Evolutionary conservation across 31 red algal genomes (phyloP).

Genomic region (Odonthalia washingtoniensis): DNA sequence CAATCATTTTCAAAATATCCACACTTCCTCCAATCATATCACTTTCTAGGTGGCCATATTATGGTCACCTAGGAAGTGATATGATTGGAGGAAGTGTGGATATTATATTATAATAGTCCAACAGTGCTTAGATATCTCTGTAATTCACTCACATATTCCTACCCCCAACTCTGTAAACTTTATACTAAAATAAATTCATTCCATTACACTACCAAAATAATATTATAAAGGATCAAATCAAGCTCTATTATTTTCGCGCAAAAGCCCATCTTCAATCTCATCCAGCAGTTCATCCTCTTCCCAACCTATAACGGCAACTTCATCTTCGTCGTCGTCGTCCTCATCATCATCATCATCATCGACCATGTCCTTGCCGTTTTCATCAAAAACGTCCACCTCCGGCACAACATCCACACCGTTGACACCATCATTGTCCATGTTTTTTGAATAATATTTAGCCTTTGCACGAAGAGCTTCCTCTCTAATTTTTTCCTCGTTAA

Average conservation of each 20-base stretch:
- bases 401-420: background rate
- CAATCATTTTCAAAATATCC: too few species aligned
- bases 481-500: slow-evolving; percentile 8
- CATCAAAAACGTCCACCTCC: background rate
- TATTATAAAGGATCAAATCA: too few species aligned
- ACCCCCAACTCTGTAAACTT: too few species aligned
- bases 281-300: slow-evolving; percentile 46
- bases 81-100: too few species aligned
- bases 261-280: slow-evolving; percentile 52
- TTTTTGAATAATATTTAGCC: slow-evolving; percentile 7
- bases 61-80: too few species aligned
- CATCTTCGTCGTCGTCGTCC: slow-evolving; percentile 49
- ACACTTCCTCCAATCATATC: too few species aligned
- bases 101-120: too few species aligned
- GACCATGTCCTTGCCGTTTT: background rate
- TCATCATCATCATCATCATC: slow-evolving; percentile 27
- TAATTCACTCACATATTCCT: too few species aligned
- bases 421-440: background rate
- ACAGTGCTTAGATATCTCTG: too few species aligned
- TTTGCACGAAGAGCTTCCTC: background rate
- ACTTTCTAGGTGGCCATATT: too few species aligned
- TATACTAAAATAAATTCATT: too few species aligned
- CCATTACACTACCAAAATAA: too few species aligned
- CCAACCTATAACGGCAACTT: slow-evolving; percentile 16
- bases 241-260: slow-evolving; percentile 25